Evolutionary conservation across 805 yeast genomes (phyloP), one percentile per base, ranked within the genome.

Genomic region (Groenewaldozyma salmanticensis): DNA sequence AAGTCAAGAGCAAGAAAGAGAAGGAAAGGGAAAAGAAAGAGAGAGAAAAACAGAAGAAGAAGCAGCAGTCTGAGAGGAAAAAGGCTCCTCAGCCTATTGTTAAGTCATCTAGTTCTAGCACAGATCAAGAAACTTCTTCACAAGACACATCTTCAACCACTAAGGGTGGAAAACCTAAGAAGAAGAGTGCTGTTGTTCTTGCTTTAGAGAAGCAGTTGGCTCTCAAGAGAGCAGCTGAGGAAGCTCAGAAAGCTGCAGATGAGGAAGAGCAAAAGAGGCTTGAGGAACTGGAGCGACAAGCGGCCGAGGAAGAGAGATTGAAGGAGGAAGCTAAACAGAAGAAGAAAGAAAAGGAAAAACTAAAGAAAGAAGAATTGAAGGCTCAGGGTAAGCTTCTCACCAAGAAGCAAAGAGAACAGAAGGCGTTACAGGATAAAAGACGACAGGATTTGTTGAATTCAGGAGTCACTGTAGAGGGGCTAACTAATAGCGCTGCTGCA

Each of bases 381-480:
- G 92, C 96, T 27, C 96, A 90, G 65, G 99, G 99, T 57, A 92
- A 92, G 60, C 77, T 80, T 42, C 67, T 92, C 58, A 83, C 96
- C 45, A 92, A 85, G 69, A 90, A 88, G 60, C 98, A 92, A 71
- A 86, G 83, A 65, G 95, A 87, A 63, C 95, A 87, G 60, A 83
- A 84, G 67, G 84, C 79, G 40, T 63, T 79, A 32, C 75, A 79
- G 55, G 96, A 90, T 58, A 82, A 83, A 60, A 86, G 97, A 67
- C 82, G 94, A 62, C 83, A 83, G 50, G 87, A 80, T 55, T 69
- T 90, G 47, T 71, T 90, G 50, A 79, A 79, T 44, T 67, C 87
- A 27, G 82, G 86, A 47, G 71, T 87, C 35, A 66, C 66, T 35
- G 84, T 88, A 54, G 82, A 84, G 21, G 97, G 88, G 44, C 71